These are phyloP conservation scores for Hyparrhenia diplandra DNA, from an alignment of 176 grass and related monocot species.

Conservation along the genomic window DNA sequence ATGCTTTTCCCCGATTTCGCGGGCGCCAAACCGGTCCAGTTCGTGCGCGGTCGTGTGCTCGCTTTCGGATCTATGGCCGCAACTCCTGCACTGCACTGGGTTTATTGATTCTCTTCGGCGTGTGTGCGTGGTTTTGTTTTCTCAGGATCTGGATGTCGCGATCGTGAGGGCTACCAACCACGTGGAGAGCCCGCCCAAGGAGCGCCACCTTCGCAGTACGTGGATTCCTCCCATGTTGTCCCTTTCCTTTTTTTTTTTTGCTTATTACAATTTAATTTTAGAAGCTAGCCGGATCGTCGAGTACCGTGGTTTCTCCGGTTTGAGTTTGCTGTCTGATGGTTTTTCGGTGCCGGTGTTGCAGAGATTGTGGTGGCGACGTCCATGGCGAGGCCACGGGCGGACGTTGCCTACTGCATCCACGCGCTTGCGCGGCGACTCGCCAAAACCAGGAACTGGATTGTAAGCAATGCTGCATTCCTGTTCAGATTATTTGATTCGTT, in stretches of 20 bases:
- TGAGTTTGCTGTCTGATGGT: slow-evolving; percentile 31
- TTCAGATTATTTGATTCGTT: not conserved
- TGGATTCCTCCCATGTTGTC: not conserved
- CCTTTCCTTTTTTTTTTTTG: not conserved
- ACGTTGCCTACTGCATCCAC: slow-evolving; percentile 89
- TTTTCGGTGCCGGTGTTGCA: slow-evolving; percentile 35
- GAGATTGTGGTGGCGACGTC: slow-evolving; percentile 74
- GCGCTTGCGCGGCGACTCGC: slow-evolving; percentile 74
- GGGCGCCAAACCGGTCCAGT: not conserved
- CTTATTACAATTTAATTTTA: not conserved
- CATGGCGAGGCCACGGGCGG: slow-evolving; percentile 56
- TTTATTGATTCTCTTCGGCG: not conserved
- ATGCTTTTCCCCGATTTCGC: not conserved
- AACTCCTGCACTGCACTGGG: not conserved
- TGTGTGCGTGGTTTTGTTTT: not conserved
- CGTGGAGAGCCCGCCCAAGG: slow-evolving; percentile 84
- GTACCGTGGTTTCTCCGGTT: not conserved
- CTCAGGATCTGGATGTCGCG: slow-evolving; percentile 97
- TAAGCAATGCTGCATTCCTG: slow-evolving; percentile 25
- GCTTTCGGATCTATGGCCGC: slow-evolving; percentile 16
- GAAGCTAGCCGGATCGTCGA: slow-evolving; percentile 6
- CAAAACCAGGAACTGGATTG: slow-evolving; percentile 91
- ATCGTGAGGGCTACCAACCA: slow-evolving; percentile 97
- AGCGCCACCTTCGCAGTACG: slow-evolving; percentile 84
- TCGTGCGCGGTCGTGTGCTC: not conserved